phyloP scores from a whole-genome alignment of 208 protist genomes.

The Wallacemonas sp. region DNA sequence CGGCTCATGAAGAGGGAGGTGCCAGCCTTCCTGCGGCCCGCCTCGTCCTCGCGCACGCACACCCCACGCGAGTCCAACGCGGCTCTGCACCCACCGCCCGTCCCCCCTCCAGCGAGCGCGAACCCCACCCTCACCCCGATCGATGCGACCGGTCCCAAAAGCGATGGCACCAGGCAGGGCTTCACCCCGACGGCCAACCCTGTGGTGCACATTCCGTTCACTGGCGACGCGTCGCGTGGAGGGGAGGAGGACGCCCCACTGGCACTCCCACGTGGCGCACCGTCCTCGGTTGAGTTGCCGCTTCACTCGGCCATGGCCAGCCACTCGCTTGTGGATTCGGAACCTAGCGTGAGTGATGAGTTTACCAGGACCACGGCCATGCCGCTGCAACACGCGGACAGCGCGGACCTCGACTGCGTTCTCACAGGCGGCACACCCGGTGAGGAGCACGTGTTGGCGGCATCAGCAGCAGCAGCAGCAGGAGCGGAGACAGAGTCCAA shows the following conservation, averaged over 20 bases:
- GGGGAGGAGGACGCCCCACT: not conserved
- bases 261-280: no score
- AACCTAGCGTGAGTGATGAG: not conserved
- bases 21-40: slow-evolving; percentile 9
- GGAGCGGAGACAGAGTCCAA: no score
- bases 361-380: not conserved
- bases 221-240: no score
- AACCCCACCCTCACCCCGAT: no score
- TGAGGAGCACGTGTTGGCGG: not conserved
- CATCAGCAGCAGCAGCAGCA: no score
- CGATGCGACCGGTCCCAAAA: no score
- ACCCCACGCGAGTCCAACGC: not conserved
- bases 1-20: slow-evolving; percentile 18
- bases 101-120: not conserved
- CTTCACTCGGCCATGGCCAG: no score
- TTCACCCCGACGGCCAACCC: no score
- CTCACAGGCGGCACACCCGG: not conserved
- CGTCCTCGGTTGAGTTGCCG: no score
- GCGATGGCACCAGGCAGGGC: no score
- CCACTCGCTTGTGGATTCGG: not conserved
- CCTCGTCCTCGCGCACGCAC: slow-evolving; percentile 3
- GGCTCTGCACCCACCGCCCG: not conserved
- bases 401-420: not conserved
- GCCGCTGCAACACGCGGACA: not conserved
- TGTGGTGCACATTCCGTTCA: slow-evolving; percentile 1